Evolutionary conservation across 768 basidiomycete species (phyloP).

Genomic region (Trametes punicea): DNA sequence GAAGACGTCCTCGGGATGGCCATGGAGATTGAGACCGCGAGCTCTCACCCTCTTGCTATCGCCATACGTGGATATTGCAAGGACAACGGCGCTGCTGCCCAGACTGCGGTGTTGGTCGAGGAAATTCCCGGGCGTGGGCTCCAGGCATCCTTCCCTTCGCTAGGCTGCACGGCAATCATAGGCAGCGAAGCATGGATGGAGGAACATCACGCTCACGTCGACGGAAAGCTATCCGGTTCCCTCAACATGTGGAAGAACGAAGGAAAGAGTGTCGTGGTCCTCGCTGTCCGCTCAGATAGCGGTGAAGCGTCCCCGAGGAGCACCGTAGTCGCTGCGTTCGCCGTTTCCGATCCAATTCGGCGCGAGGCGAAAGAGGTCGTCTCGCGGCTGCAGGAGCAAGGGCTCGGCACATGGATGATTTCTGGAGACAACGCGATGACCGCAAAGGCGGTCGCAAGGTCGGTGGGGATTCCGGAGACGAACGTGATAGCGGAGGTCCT

Average conservation of each 20-base stretch:
- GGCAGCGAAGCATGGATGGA: conserved; percentile 69
- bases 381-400: conserved; percentile 43
- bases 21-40: conserved; percentile 50
- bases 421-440: conserved; percentile 75
- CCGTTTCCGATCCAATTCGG: conserved; percentile 62
- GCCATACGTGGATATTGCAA: conserved; percentile 54
- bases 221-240: conserved; percentile 25
- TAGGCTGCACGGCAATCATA: conserved; percentile 48
- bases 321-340: conserved; percentile 48
- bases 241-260: conserved; percentile 55
- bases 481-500: conserved; percentile 79
- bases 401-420: conserved; percentile 73
- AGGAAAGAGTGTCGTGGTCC: conserved; percentile 70
- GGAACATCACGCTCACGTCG: conserved; percentile 41
- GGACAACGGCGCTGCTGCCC: conserved; percentile 29
- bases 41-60: conserved; percentile 62
- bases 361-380: conserved; percentile 56
- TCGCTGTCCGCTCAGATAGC: conserved; percentile 39
- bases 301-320: conserved; percentile 19
- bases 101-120: conserved; percentile 39
- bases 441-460: conserved; percentile 64
- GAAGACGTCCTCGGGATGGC: conserved; percentile 50
- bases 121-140: conserved; percentile 71
- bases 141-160: conserved; percentile 42
- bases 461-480: conserved; percentile 59